Evolutionary conservation across 495 filamentous ascomycete species (phyloP), one percentile per base, ranked within the genome.

Genomic region (Aspergillus diversus): DNA sequence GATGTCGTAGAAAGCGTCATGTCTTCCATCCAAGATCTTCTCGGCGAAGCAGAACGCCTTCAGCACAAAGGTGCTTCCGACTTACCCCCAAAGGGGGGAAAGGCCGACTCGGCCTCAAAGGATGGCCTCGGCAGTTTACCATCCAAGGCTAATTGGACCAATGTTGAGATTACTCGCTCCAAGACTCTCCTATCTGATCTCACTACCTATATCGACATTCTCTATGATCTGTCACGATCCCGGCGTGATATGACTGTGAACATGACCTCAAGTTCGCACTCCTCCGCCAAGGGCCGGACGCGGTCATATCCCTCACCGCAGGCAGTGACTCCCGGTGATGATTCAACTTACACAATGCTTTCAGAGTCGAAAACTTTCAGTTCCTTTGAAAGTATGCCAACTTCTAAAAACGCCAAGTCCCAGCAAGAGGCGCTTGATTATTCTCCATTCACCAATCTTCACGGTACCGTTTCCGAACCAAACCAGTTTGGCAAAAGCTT

Each of bases 1-100:
- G 91, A 96, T 75, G 83, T 94, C 3, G 93, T 97, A 11, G 87
- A 87, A 51, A 95, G 91, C 72, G 92, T 97, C 56, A 90, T 97
- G 87, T 86, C 86, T 17, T 92, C 90, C 6, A 97, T 97, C 70
- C 92, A 92, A 73, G 91, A 92, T 60, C 87, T 93, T 31, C 81
- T 96, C 39, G 90, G 91, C 48, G 90, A 96, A 70, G 92, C 92
- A 16, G 93, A 97, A 72, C 83, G 84, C 35, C 78, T 96, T n/a
- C 91, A 89, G 79, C 82, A 80, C 63, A 76, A 81, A 31, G 81
- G 83, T 50, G 73, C 80, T 48, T 73, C 77, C 1, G 74, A 71
- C 43, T 59, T 77, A 8, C 72, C 76, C 27, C 71, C 78, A 8
- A 81, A 80, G 52, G 75, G 74, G 50, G 70, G 64, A 49, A 69